A percentile compares a stretch with the other conserved stretches of the same genome.
phyloP scores from a whole-genome alignment of 148 eudicot species.

The Drosera capensis region DNA sequence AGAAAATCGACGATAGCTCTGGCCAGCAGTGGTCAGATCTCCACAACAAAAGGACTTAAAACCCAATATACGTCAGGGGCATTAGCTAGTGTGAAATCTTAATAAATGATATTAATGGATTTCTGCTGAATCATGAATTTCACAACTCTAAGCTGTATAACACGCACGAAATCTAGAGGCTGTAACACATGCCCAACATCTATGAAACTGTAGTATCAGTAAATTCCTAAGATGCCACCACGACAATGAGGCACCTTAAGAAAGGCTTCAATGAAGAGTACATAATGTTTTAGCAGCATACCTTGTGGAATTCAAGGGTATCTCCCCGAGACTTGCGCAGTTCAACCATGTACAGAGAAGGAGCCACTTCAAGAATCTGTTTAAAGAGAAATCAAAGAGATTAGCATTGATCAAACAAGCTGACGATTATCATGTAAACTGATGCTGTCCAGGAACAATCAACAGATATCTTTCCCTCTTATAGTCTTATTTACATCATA shows the following conservation, averaged over 20 bases:
- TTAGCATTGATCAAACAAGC: background rate
- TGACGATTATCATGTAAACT: background rate
- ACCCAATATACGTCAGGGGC: too few species aligned
- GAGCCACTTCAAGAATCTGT: conserved; percentile 94
- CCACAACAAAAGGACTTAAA: too few species aligned
- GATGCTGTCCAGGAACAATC: background rate
- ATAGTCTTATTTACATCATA: too few species aligned
- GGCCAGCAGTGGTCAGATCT: too few species aligned
- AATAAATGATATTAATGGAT: too few species aligned
- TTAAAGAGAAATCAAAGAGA: background rate
- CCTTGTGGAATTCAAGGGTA: conserved; percentile 91
- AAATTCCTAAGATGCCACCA: background rate
- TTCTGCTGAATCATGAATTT: too few species aligned
- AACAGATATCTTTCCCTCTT: background rate
- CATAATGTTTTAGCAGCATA: conserved; percentile 4
- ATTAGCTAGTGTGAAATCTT: too few species aligned
- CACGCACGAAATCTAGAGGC: background rate
- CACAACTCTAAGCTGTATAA: too few species aligned
- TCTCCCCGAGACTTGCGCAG: conserved; percentile 82
- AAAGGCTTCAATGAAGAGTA: background rate
- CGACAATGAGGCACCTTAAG: too few species aligned
- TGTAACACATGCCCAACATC: background rate
- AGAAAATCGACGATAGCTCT: too few species aligned
- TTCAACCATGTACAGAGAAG: conserved; percentile 81
- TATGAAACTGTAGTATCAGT: background rate